Percentiles rank a stretch among this genome's conserved stretches.
Conservation (phyloP, 192 early-diverging fungal genomes). For the Haplosporangium gracile region DNA sequence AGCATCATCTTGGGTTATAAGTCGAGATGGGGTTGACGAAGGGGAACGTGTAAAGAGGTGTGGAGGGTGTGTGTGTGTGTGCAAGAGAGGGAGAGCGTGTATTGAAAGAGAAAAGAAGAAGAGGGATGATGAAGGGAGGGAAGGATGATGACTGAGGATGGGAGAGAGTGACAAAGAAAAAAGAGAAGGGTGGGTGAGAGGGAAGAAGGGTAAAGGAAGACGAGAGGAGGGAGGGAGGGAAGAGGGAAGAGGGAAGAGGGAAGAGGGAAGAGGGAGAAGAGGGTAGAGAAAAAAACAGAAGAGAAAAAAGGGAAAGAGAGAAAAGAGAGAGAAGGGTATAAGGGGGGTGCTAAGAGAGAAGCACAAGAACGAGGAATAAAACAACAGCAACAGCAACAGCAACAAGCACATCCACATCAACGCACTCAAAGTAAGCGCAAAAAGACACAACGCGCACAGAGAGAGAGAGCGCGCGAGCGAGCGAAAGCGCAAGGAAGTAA, state of each 20-base stretch:
- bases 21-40: neutral
- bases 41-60: neutral
- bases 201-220: neutral
- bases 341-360: neutral
- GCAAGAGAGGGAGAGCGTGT: neutral
- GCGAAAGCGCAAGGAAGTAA: too few relatives aligned
- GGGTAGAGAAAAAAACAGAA: slow-evolving; percentile 1
- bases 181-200: neutral
- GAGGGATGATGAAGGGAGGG: neutral
- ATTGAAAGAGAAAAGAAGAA: neutral
- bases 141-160: neutral
- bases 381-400: neutral
- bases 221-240: too few relatives aligned
- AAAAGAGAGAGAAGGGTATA: neutral
- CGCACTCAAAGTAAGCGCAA: too few relatives aligned
- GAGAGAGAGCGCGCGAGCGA: too few relatives aligned
- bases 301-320: neutral
- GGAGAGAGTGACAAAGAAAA: neutral
- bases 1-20: slow-evolving; percentile 79
- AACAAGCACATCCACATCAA: too few relatives aligned
- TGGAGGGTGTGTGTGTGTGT: too few relatives aligned
- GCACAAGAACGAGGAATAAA: neutral
- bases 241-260: neutral
- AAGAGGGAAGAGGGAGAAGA: neutral
- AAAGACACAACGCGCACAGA: too few relatives aligned